phyloP scores from a whole-genome alignment of 75 land plant genomes.

The Adiantum capillusveneris region DNA sequence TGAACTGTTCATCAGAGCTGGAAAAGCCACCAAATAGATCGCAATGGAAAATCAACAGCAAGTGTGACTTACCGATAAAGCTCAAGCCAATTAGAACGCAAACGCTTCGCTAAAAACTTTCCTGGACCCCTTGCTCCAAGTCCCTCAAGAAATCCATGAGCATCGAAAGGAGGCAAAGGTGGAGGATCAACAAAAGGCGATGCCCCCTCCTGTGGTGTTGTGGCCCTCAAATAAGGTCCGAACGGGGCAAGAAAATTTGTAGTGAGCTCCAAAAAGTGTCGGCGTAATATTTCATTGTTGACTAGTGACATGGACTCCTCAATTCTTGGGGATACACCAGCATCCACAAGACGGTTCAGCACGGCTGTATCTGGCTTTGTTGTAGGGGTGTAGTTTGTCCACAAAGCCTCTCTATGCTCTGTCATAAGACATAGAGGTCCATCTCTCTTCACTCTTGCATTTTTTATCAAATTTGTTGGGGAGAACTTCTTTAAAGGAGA shows the following conservation, averaged over 20 bases:
- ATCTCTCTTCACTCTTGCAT: slow-evolving; percentile 73
- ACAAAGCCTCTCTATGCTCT: slow-evolving; percentile 88
- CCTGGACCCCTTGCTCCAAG: slow-evolving; percentile 86
- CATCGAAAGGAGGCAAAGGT: slow-evolving; percentile 63
- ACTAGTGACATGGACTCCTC: slow-evolving; percentile 97
- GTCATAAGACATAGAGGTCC: slow-evolving; percentile 96
- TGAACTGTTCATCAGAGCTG: neutral
- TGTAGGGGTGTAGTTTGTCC: slow-evolving; percentile 73
- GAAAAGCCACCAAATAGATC: neutral
- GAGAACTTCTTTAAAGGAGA: slow-evolving; percentile 65
- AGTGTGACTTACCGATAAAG: slow-evolving; percentile 65
- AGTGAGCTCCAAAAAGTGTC: slow-evolving; percentile 94
- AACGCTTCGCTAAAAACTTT: slow-evolving; percentile 82
- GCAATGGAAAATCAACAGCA: neutral
- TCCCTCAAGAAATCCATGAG: slow-evolving; percentile 59
- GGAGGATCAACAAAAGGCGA: slow-evolving; percentile 92
- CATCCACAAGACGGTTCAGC: slow-evolving; percentile 90
- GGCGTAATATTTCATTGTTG: slow-evolving; percentile 88
- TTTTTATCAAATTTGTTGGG: slow-evolving; percentile 67
- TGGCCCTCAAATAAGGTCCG: slow-evolving; percentile 81
- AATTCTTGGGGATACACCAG: slow-evolving; percentile 62
- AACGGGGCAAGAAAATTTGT: slow-evolving; percentile 97
- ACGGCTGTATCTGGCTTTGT: slow-evolving; percentile 93
- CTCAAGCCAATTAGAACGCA: slow-evolving; percentile 88
- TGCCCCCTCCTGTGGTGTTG: slow-evolving; percentile 76